Conservation (phyloP, 2,329 filamentous ascomycete genomes). For the Mollisia scopiformis region DNA sequence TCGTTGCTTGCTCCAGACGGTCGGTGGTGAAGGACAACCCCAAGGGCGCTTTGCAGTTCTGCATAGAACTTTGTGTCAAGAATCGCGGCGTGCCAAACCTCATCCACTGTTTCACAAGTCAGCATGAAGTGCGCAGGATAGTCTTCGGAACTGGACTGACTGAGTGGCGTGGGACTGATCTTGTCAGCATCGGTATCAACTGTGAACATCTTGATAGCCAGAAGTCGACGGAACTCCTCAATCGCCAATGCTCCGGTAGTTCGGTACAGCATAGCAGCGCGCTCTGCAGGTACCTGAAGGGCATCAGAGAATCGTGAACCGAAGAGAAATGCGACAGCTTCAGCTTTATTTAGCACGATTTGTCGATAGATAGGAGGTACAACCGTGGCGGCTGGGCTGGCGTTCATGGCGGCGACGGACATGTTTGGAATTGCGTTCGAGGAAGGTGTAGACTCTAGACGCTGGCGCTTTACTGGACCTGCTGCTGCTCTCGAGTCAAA, state of each 20-base stretch:
- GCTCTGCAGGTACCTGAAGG: background rate
- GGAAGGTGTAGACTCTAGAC: background rate
- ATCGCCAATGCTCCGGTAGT: background rate
- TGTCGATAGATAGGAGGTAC: background rate
- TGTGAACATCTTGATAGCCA: conserved; percentile 12
- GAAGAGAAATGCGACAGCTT: conserved; percentile 3
- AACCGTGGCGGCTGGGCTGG: background rate
- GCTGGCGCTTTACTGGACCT: background rate
- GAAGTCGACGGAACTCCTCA: conserved; percentile 14
- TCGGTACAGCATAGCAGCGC: background rate
- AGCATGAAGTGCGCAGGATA: background rate
- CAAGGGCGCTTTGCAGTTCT: conserved; percentile 6
- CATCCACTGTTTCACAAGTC: conserved; percentile 7
- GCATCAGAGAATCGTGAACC: background rate
- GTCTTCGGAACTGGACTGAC: background rate
- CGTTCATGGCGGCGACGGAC: background rate
- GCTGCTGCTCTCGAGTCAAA: too few relatives aligned
- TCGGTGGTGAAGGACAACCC: conserved; percentile 10
- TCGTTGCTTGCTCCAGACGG: conserved; percentile 2
- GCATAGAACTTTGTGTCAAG: conserved; percentile 17
- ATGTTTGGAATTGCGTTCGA: background rate
- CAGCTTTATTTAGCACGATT: background rate
- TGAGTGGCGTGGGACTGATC: conserved; percentile 12
- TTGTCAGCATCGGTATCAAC: conserved; percentile 7
- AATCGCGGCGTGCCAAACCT: conserved; percentile 17